Conservation (phyloP, 805 yeast species). For the Metschnikowia matae region DNA sequence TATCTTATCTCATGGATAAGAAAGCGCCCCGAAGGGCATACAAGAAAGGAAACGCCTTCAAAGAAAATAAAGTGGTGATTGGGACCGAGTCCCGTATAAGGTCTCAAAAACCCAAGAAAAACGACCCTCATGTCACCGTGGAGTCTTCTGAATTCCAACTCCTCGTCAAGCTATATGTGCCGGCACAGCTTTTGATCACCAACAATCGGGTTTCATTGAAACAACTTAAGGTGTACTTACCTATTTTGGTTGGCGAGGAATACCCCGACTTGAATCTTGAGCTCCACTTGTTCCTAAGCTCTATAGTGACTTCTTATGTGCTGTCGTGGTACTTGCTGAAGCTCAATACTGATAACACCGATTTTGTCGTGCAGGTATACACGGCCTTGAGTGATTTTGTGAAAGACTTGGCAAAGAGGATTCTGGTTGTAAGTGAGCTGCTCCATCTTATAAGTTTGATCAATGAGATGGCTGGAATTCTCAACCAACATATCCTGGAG, state of each 20-base stretch:
- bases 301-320: conserved; percentile 20
- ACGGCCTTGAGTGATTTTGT: conserved; percentile 13
- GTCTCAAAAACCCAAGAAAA: conserved; percentile 5
- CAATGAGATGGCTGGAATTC: conserved; percentile 21
- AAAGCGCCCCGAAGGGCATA: conserved; percentile 7
- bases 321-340: conserved; percentile 18
- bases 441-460: conserved; percentile 17
- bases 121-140: conserved; percentile 35
- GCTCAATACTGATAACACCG: conserved; percentile 17
- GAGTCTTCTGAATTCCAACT: conserved; percentile 45
- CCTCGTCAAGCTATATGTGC: conserved; percentile 32
- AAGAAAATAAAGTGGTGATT: conserved; percentile 12
- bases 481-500: conserved; percentile 11
- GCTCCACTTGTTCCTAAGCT: conserved; percentile 35
- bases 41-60: conserved; percentile 9
- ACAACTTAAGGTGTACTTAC: conserved; percentile 27
- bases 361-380: conserved; percentile 13
- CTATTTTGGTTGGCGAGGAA: conserved; percentile 23
- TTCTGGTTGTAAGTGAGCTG: conserved; percentile 11
- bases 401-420: conserved; percentile 9
- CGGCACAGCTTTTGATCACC: conserved; percentile 28
- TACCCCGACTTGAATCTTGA: conserved; percentile 28
- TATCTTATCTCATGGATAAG: conserved; percentile 3
- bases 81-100: conserved; percentile 4
- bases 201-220: conserved; percentile 25